Conservation (phyloP, 495 filamentous ascomycete genomes). For the Cladorrhinum samala region DNA sequence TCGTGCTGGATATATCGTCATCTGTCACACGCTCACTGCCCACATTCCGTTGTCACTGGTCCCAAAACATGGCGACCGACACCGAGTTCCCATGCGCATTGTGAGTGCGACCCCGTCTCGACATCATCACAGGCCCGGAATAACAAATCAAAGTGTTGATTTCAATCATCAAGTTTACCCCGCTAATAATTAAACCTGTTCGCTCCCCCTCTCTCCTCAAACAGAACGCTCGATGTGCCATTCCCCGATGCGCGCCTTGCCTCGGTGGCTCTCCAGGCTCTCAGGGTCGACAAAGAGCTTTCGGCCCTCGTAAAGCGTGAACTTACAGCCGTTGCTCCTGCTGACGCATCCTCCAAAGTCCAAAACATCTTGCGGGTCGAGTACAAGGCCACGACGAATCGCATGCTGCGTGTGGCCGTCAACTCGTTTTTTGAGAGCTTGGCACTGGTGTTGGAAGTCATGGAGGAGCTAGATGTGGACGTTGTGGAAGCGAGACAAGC, state of each 20-base stretch:
- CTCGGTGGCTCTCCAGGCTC: slow-evolving; percentile 62
- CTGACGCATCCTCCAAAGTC: slow-evolving; percentile 24
- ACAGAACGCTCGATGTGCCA: slow-evolving; percentile 74
- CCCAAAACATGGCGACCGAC: slow-evolving; percentile 13
- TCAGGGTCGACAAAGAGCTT: slow-evolving; percentile 83
- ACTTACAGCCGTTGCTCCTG: slow-evolving; percentile 41
- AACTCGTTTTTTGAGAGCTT: slow-evolving; percentile 97
- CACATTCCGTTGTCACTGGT: slow-evolving; percentile 2
- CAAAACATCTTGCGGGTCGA: slow-evolving; percentile 61
- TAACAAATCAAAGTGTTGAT: too few species aligned
- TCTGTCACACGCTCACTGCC: background rate
- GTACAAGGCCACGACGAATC: slow-evolving; percentile 86
- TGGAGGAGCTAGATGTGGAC: slow-evolving; percentile 86
- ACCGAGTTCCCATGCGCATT: slow-evolving; percentile 11
- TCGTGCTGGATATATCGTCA: background rate
- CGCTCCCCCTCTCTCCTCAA: too few species aligned
- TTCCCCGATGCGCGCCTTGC: slow-evolving; percentile 80
- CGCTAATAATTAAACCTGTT: slow-evolving; percentile 1
- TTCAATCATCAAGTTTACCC: slow-evolving; percentile 9
- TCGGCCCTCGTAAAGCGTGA: slow-evolving; percentile 72
- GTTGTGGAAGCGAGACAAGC: slow-evolving; percentile 43
- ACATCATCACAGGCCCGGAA: background rate
- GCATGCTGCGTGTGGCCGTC: slow-evolving; percentile 93
- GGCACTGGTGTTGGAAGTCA: slow-evolving; percentile 73
- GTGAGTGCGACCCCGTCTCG: slow-evolving; percentile 8